phyloP scores from a whole-genome alignment of 129 eudicot species.

The Centella asiatica region DNA sequence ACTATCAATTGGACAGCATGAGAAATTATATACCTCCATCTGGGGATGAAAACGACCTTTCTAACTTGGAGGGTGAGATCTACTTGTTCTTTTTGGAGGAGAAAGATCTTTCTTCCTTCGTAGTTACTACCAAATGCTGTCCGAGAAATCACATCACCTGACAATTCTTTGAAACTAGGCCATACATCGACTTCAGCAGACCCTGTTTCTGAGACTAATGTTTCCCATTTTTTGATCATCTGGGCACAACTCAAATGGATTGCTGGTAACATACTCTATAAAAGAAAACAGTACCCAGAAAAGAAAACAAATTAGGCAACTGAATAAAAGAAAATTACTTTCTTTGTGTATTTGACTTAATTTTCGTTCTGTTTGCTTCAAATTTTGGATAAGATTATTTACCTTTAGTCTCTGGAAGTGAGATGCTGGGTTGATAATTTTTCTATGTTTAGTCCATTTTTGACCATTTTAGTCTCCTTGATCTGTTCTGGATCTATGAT shows the following conservation, averaged over 20 bases:
- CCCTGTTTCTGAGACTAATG: slow-evolving; percentile 2
- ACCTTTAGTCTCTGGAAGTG: slow-evolving; percentile 43
- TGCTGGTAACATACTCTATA: slow-evolving; percentile 27
- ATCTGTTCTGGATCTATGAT: slow-evolving; percentile 44
- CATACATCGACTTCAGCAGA: slow-evolving; percentile 28
- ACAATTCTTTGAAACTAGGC: slow-evolving; percentile 26
- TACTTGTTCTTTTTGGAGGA: slow-evolving; percentile 31
- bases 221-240: slow-evolving; percentile 34
- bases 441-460: slow-evolving; percentile 44
- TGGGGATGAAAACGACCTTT: slow-evolving; percentile 7
- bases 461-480: slow-evolving; percentile 33
- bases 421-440: slow-evolving; percentile 42
- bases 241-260: slow-evolving; percentile 24
- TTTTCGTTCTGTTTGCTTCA: no score
- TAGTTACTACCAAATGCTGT: slow-evolving; percentile 29
- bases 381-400: not conserved
- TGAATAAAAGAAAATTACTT: no score
- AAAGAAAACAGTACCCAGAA: not conserved
- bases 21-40: slow-evolving; percentile 25
- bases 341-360: no score
- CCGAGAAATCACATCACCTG: slow-evolving; percentile 37
- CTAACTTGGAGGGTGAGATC: not conserved
- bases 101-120: slow-evolving; percentile 25
- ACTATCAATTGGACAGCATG: not conserved
- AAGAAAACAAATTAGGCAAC: not conserved